These are phyloP conservation scores for Leptoxyphium fumago DNA, from an alignment of 2,329 filamentous ascomycete genomes.

Conservation along the genomic window DNA sequence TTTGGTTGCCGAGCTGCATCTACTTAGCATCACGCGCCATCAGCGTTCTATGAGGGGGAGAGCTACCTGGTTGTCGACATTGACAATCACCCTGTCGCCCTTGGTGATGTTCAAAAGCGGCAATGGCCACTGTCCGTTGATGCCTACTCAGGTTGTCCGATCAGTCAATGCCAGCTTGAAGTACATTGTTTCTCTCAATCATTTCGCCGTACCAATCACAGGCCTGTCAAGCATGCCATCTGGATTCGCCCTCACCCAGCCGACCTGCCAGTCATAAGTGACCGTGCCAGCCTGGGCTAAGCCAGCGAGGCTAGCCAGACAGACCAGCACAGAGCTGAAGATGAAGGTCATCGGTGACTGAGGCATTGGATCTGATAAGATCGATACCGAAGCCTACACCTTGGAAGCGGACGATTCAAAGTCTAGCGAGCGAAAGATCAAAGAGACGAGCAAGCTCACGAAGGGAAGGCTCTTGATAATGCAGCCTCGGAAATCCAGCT, in stretches of 20 bases:
- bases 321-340: neutral
- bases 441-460: too few species aligned
- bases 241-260: slow-evolving; percentile 41
- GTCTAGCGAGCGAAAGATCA: too few species aligned
- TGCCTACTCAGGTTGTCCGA: slow-evolving; percentile 21
- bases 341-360: too few species aligned
- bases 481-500: too few species aligned
- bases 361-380: too few species aligned
- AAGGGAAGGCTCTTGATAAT: too few species aligned
- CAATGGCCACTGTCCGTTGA: slow-evolving; percentile 62
- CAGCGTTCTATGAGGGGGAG: too few species aligned
- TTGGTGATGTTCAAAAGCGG: slow-evolving; percentile 60
- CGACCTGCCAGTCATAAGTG: slow-evolving; percentile 38
- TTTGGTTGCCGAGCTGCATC: slow-evolving; percentile 40
- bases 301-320: neutral
- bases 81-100: slow-evolving; percentile 55
- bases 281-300: slow-evolving; percentile 20
- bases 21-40: neutral
- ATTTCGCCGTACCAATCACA: slow-evolving; percentile 28
- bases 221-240: slow-evolving; percentile 36
- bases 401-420: too few species aligned
- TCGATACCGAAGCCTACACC: too few species aligned
- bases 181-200: neutral
- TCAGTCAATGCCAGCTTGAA: slow-evolving; percentile 20
- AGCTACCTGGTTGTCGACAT: slow-evolving; percentile 46